Evolutionary conservation across 345 rosid genomes (phyloP), one percentile per base, ranked within the genome.

Genomic region (Melaleuca quinquenervia): DNA sequence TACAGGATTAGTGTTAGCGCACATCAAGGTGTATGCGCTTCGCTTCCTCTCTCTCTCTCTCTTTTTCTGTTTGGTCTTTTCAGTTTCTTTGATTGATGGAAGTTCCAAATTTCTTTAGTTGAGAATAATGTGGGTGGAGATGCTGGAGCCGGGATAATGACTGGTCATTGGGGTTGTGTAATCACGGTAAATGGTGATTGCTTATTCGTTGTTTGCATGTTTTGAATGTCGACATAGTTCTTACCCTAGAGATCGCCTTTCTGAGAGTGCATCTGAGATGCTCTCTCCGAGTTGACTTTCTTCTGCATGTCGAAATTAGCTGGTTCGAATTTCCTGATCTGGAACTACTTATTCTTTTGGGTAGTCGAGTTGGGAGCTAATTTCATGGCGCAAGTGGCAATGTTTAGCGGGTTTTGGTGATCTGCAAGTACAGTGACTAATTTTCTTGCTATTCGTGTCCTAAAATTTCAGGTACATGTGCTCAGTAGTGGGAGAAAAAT

Each of bases 391-490:
- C 45, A 70, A 8, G 78, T 8, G 48, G 7, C 48, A 36, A 18
- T 10, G 3, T 18, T 70, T 70, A 32, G 80, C 26, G 0, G 48
- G 13, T 36, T 70, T 70, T 18, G 13, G 13, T 70, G 48, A 70
- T 8, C 48, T 70, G 26, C 4, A 5, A 70, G 76, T 64, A 64
- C 76, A 1, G 6, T 56, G 29, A 27, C 62, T 70, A 32, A 70
- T 70, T 48, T 32, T 85, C 55, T 82, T 55, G 58, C 83, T 60
- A 2, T 70, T 44, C 36, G 51, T 51, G 58, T 18, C 16, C 32
- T 87, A 70, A 70, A 70, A 14, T 52, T 88, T 60, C 93, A 94
- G 96, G 95, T 93, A 87, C 26, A 53, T 86, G 83, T 90, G 90
- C 89, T 45, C 86, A 52, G 74, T 76, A 27, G 76, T 82, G 85